A percentile compares a stretch with the other conserved stretches of the same genome.
Conservation (phyloP, 345 rosid species). For the Aquilaria sinensis region DNA sequence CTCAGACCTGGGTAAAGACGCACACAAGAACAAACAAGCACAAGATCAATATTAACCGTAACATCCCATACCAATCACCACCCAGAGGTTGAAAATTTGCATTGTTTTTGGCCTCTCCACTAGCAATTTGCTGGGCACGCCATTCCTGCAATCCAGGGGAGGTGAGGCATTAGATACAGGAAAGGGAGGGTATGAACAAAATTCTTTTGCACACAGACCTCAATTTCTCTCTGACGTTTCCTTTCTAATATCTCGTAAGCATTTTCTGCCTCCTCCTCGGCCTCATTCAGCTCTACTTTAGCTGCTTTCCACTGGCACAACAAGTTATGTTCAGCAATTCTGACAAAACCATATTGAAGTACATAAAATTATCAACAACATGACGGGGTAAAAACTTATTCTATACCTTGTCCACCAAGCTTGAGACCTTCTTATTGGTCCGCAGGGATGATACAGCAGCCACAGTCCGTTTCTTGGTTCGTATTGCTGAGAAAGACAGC, state of each 20-base stretch:
- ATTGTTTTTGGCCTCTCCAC: constrained; percentile 89
- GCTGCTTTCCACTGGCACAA: constrained; percentile 92
- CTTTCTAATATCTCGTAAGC: constrained; percentile 57
- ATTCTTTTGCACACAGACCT: constrained; percentile 28
- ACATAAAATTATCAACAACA: constrained; percentile 2
- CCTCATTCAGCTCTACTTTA: constrained; percentile 82
- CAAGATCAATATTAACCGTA: background rate
- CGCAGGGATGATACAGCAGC: constrained; percentile 68
- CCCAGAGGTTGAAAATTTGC: constrained; percentile 98
- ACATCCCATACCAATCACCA: constrained; percentile 71
- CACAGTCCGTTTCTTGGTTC: constrained; percentile 70
- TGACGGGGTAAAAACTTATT: constrained; percentile 27
- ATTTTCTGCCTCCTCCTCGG: constrained; percentile 70
- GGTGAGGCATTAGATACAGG: constrained; percentile 5
- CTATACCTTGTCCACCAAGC: constrained; percentile 96
- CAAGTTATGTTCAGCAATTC: background rate
- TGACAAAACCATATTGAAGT: background rate
- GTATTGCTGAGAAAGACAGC: constrained; percentile 35
- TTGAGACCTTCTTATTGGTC: constrained; percentile 90
- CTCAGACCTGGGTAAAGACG: too few species aligned
- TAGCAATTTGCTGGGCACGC: constrained; percentile 80
- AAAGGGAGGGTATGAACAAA: constrained; percentile 1
- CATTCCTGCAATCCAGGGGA: constrained; percentile 51
- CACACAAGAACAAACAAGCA: too few species aligned
- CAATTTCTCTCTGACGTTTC: constrained; percentile 79